phyloP scores from a whole-genome alignment of 1,139 yeast species.

The Taphrina pruni region DNA sequence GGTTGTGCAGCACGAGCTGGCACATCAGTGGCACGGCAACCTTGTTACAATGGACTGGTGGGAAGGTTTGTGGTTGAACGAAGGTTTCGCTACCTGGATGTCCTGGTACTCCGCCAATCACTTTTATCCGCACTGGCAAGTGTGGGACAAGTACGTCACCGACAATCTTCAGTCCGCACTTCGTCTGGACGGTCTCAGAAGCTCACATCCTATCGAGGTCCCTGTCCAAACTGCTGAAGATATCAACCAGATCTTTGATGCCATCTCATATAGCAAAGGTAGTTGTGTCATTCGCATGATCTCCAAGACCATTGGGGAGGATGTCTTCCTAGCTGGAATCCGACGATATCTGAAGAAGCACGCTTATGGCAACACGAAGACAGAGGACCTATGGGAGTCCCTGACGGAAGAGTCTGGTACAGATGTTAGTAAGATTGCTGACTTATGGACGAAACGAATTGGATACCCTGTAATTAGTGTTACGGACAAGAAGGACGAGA shows the following conservation, averaged over 20 bases:
- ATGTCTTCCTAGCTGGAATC: slow-evolving; percentile 76
- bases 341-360: slow-evolving; percentile 72
- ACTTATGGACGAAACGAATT: slow-evolving; percentile 78
- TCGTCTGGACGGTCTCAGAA: slow-evolving; percentile 72
- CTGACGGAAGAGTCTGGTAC: slow-evolving; percentile 74
- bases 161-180: slow-evolving; percentile 74
- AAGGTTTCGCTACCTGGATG: slow-evolving; percentile 87
- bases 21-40: slow-evolving; percentile 94
- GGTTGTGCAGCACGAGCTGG: slow-evolving; percentile 87
- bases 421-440: slow-evolving; percentile 74
- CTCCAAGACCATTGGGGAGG: slow-evolving; percentile 75
- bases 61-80: slow-evolving; percentile 92
- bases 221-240: slow-evolving; percentile 82
- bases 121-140: slow-evolving; percentile 85
- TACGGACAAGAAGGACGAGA: slow-evolving; percentile 52
- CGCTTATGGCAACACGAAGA: slow-evolving; percentile 76
- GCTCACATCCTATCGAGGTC: slow-evolving; percentile 86
- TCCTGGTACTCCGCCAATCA: slow-evolving; percentile 79
- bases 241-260: slow-evolving; percentile 85
- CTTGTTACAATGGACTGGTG: slow-evolving; percentile 94
- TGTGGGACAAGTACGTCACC: slow-evolving; percentile 74
- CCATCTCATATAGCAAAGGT: slow-evolving; percentile 83
- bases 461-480: slow-evolving; percentile 85
- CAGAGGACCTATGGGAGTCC: slow-evolving; percentile 81
- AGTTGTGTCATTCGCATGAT: slow-evolving; percentile 80